Conservation (phyloP, 805 yeast genomes). For the Kodamaea neixiangensis region DNA sequence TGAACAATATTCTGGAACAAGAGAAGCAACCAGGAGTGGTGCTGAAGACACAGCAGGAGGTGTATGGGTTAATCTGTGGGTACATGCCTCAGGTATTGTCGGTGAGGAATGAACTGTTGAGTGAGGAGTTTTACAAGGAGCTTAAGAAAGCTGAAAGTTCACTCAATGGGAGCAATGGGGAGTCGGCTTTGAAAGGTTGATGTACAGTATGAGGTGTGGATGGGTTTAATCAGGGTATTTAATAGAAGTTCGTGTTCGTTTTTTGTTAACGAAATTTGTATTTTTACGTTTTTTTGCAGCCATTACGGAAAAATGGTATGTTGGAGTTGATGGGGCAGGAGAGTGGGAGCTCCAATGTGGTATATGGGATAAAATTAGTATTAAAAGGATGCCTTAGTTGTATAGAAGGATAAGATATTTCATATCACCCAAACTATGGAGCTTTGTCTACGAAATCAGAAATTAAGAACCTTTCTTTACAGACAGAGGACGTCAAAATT, state of each 20-base stretch:
- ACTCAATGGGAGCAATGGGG: neutral
- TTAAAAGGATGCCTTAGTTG: too few species aligned
- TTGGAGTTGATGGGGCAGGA: neutral
- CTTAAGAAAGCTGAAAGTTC: neutral
- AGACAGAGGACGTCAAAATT: too few species aligned
- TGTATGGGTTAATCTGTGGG: neutral
- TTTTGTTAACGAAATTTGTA: neutral
- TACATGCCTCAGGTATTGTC: slow-evolving; percentile 3
- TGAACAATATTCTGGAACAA: slow-evolving; percentile 32
- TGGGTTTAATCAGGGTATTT: neutral
- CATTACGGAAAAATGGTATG: neutral
- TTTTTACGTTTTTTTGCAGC: neutral
- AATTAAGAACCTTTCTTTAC: too few species aligned
- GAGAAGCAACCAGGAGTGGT: neutral
- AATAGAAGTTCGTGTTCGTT: neutral
- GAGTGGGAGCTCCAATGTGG: too few species aligned
- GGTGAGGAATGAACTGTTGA: neutral
- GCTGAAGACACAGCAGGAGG: neutral
- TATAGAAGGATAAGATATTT: too few species aligned
- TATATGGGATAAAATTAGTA: too few species aligned
- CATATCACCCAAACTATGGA: too few species aligned
- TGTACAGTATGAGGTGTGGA: too few species aligned
- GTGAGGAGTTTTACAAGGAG: slow-evolving; percentile 2
- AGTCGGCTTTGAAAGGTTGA: neutral
- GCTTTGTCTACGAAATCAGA: too few species aligned